These are phyloP conservation scores for Pythium rishiriense DNA, from an alignment of 352 stramenopile genomes.

Conservation along the genomic window DNA sequence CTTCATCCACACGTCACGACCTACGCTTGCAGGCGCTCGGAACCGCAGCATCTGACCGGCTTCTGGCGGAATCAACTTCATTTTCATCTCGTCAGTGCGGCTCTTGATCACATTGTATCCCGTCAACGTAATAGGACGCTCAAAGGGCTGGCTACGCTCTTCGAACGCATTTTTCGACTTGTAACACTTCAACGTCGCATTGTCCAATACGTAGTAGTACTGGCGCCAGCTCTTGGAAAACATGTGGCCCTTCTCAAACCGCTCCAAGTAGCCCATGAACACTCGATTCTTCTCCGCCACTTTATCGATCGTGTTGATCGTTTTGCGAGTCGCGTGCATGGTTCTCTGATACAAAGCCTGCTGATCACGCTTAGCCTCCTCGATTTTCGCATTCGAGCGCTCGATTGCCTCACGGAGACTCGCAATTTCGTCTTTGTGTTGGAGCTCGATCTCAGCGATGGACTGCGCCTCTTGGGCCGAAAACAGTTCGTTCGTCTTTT, in stretches of 20 bases:
- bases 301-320: conserved; percentile 76
- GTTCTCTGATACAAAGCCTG: conserved; percentile 73
- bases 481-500: conserved; percentile 50
- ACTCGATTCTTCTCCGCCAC: conserved; percentile 64
- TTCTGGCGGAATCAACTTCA: conserved; percentile 73
- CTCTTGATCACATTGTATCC: conserved; percentile 72
- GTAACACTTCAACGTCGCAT: conserved; percentile 66
- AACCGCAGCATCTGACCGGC: conserved; percentile 72
- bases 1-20: conserved; percentile 78
- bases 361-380: conserved; percentile 53
- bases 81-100: conserved; percentile 78
- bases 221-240: conserved; percentile 79
- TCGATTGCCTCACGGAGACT: conserved; percentile 44
- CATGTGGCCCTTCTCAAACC: conserved; percentile 71
- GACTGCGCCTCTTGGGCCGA: conserved; percentile 47
- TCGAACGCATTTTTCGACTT: conserved; percentile 76
- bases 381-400: conserved; percentile 42
- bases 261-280: conserved; percentile 70
- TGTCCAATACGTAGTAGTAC: conserved; percentile 76
- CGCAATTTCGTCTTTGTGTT: conserved; percentile 40
- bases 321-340: conserved; percentile 73
- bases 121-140: conserved; percentile 53
- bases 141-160: conserved; percentile 53
- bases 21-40: conserved; percentile 67
- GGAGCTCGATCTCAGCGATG: conserved; percentile 47